These are phyloP conservation scores for Colletotrichum cereale DNA, from an alignment of 2,329 filamentous ascomycete species.

Conservation along the genomic window DNA sequence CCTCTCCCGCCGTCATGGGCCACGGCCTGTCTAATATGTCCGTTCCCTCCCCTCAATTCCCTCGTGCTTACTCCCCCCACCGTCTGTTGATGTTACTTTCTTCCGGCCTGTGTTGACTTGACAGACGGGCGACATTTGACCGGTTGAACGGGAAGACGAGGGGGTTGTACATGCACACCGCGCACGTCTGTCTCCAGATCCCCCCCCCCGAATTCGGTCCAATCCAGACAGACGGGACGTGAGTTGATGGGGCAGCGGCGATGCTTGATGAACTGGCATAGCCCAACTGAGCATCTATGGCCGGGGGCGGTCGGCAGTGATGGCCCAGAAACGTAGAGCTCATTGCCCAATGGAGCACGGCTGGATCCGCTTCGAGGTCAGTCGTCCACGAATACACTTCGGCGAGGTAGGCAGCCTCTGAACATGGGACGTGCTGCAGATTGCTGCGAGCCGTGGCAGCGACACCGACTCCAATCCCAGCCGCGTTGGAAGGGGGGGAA, in stretches of 20 bases:
- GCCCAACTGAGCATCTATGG: slow-evolving; percentile 33
- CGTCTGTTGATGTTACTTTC: slow-evolving; percentile 8
- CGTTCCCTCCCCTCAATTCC: slow-evolving; percentile 19
- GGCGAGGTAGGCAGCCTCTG: neutral
- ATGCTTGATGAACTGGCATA: slow-evolving; percentile 40
- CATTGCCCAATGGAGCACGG: slow-evolving; percentile 31
- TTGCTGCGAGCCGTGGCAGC: slow-evolving; percentile 20
- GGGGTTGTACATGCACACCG: slow-evolving; percentile 26
- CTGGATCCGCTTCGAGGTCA: slow-evolving; percentile 28
- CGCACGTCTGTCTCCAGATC: slow-evolving; percentile 16
- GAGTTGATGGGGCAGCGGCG: slow-evolving; percentile 37
- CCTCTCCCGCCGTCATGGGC: slow-evolving; percentile 30
- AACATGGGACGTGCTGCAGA: slow-evolving; percentile 36
- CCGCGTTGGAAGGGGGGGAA: neutral
- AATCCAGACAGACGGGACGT: slow-evolving; percentile 32
- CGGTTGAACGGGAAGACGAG: slow-evolving; percentile 29
- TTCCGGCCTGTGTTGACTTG: slow-evolving; percentile 13
- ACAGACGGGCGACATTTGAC: slow-evolving; percentile 25
- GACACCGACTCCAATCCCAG: slow-evolving; percentile 1
- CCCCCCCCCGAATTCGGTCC: slow-evolving; percentile 15
- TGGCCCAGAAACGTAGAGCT: slow-evolving; percentile 21
- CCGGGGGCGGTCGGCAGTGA: slow-evolving; percentile 37
- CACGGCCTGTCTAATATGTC: slow-evolving; percentile 30
- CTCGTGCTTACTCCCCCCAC: slow-evolving; percentile 17
- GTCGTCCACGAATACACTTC: slow-evolving; percentile 17